phyloP scores from a whole-genome alignment of 75 land plant species.

The Larix kaempferi region DNA sequence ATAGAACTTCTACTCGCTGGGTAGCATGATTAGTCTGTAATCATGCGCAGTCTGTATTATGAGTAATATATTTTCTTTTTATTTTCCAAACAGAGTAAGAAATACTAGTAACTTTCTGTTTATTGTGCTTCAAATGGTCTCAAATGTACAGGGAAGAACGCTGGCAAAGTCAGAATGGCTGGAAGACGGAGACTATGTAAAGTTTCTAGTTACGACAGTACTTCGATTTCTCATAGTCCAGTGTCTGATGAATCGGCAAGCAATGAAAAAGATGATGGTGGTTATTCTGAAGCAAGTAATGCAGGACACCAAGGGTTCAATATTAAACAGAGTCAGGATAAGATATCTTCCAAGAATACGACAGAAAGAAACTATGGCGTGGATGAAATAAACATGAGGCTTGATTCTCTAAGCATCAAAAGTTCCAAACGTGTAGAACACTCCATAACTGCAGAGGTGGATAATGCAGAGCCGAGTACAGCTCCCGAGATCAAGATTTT shows the following conservation, averaged over 20 bases:
- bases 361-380: slow-evolving; percentile 4
- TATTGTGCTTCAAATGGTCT: background rate
- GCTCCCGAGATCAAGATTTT: background rate
- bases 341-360: background rate
- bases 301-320: background rate
- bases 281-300: background rate
- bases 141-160: background rate
- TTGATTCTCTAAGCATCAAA: slow-evolving; percentile 35
- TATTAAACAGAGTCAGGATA: background rate
- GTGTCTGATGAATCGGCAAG: background rate
- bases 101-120: background rate
- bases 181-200: slow-evolving; percentile 60
- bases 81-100: no score
- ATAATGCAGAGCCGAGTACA: background rate
- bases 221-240: no score
- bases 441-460: background rate
- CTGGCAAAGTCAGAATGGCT: slow-evolving; percentile 35
- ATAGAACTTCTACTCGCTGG: background rate
- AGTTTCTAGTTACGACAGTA: slow-evolving; percentile 4
- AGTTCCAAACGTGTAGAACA: slow-evolving; percentile 6
- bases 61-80: no score
- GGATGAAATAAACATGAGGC: slow-evolving; percentile 31
- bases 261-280: background rate
- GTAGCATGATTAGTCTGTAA: background rate
- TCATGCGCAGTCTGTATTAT: no score